Evolutionary conservation across 2,329 filamentous ascomycete species (phyloP), one percentile per base, ranked within the genome.

Genomic region (Pseudophaeomoniella oleicola): DNA sequence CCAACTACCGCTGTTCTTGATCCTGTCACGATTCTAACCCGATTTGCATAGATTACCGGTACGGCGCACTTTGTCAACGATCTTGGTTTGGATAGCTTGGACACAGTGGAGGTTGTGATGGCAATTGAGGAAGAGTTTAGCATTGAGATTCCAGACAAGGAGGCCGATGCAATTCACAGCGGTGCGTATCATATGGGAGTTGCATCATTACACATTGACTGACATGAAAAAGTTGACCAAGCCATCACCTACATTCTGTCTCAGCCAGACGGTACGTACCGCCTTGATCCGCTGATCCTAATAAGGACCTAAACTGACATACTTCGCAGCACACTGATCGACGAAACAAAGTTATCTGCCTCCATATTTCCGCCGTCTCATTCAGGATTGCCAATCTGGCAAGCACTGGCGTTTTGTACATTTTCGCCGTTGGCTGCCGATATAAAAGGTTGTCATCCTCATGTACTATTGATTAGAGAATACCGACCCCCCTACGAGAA

Each of bases 81-180:
- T 66, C 81, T 98, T 46, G 90, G 87, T 47, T 71, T 98, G 54
- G 90, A 98, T 70, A 92, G 82, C 66, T 75, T 98, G 62, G 90
- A 98, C 63, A 94, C 90, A 45, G 90, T 98, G 46, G 90, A 98
- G 72, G 90, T 98, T 49, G 90, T 98, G 53, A 98, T 98, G 90
- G 90, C 90, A 48, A 96, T 98, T 65, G 90, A 98, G 75, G 90
- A 98, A 75, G 76, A 81, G 56, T 81, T 81, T 65, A 80, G 85
- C 80, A 90, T 94, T 60, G 87, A 94, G 74, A 94, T 94, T 54
- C 87, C 87, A 50, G 87, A 94, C 68, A 94, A 94, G 75, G 85
- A 94, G 57, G 87, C 87, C 49, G 87, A 94, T 62, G 71, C 72
- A 47, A 93, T 94, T 62, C 85, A 90, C 74, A 93, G 85, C 55